Evolutionary conservation across 495 filamentous ascomycete species (phyloP).

Genomic region (Penicillium bovifimosum): DNA sequence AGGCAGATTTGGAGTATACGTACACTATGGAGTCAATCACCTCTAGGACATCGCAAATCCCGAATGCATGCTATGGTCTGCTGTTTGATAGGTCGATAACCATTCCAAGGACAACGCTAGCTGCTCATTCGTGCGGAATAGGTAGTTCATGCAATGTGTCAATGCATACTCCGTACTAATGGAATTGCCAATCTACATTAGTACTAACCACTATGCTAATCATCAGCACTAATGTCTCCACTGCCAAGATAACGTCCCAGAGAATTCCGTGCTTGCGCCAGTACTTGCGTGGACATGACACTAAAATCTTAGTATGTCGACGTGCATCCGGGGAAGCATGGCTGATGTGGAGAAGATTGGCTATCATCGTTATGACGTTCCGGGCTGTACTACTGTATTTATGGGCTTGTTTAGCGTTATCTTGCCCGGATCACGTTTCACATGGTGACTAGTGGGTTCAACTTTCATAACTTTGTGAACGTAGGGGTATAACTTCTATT

Average conservation of each 20-base stretch:
- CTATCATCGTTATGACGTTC: background rate
- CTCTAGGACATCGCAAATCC: background rate
- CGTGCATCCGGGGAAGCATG: background rate
- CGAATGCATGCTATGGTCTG: background rate
- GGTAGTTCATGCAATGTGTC: background rate
- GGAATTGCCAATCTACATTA: background rate
- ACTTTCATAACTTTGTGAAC: background rate
- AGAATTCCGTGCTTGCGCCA: background rate
- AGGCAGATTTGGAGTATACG: no score
- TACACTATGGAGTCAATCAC: background rate
- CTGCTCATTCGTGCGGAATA: constrained; percentile 3
- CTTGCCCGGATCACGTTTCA: background rate
- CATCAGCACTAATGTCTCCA: background rate
- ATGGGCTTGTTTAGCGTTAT: background rate
- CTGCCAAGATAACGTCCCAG: background rate
- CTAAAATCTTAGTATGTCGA: background rate
- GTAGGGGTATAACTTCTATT: constrained; percentile 6
- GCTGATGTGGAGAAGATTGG: background rate
- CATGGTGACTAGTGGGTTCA: background rate
- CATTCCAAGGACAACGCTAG: background rate
- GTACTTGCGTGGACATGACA: background rate
- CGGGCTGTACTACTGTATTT: background rate
- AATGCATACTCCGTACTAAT: background rate
- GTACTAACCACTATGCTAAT: background rate
- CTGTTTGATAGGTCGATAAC: background rate